Base-by-base conservation (phyloP, 148 eudicot species). In the Rhododendron kiyosumense region DNA sequence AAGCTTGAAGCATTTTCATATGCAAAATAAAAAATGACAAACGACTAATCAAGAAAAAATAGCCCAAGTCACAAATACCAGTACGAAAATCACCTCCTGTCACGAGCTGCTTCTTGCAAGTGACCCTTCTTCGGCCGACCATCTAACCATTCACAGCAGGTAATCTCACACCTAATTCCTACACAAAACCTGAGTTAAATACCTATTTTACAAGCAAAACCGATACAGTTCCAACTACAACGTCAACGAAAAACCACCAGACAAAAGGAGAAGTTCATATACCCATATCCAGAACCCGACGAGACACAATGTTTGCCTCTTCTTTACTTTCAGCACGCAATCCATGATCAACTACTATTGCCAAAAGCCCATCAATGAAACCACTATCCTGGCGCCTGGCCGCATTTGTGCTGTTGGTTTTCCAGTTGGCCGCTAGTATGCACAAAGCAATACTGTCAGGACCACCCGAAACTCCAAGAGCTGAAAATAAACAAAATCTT, bases 401-500 rank as follows among this genome's bases (percentile, higher is more conserved):
- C 87, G 73, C 85, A 82, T 79, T 61, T 24, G 41, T 10, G 49
- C 84, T 59, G 81, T 59, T 81, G 48, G 87, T 88, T 90, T 97
- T 97, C 99, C 99, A 97, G 46, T 85, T 89, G 80, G 96, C 92
- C 88, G 94, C 90, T 30, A 97, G 75, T 78, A 92, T 87, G 87
- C 99, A 97, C 5, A 97, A 84, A 20, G 98, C 98, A 90, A 97
- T 92, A 88, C 99, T 97, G 85, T 97, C 99, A 81, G 99, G 95
- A 81, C 99, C 99, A 85, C 99, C 99, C 81, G 99, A 95, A 65
- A 97, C 99, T 38, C 96, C 98, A 52, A 97, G 85, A 85, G 96
- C 99, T 97, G 91, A 88, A 85, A 90, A 84, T 34, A 78, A 69
- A 83, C 69, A 59, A 85, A 63, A 83, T 24, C 46, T 46, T 18